Conservation (phyloP, 2,329 filamentous ascomycete species). For the Colletotrichum liriopes region DNA sequence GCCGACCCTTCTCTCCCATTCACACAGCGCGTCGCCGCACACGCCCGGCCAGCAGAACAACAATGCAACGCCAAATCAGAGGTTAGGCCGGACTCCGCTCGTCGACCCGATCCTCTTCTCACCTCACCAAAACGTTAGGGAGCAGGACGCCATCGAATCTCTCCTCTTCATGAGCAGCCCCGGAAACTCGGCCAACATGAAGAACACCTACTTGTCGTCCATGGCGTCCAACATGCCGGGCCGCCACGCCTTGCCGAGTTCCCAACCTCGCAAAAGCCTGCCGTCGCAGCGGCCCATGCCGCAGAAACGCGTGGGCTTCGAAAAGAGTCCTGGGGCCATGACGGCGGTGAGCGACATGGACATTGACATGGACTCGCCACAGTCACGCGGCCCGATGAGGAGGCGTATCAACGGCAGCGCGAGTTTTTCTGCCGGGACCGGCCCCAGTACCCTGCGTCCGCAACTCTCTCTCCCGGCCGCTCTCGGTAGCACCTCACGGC, state of each 20-base stretch:
- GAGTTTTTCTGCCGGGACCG: constrained; percentile 38
- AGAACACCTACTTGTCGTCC: constrained; percentile 66
- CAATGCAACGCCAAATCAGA: constrained; percentile 50
- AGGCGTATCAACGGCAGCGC: constrained; percentile 50
- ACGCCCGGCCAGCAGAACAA: constrained; percentile 39
- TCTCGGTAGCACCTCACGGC: constrained; percentile 57
- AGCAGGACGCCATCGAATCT: constrained; percentile 87
- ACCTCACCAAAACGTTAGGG: constrained; percentile 78
- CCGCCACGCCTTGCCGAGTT: constrained; percentile 61
- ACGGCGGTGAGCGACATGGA: constrained; percentile 65
- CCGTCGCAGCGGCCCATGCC: constrained; percentile 63
- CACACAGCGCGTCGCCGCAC: constrained; percentile 63
- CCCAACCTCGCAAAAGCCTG: constrained; percentile 66
- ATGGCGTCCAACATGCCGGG: constrained; percentile 49
- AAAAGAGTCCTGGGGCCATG: constrained; percentile 59
- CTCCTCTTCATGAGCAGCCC: constrained; percentile 87
- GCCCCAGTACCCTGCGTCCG: constrained; percentile 50
- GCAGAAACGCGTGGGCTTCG: constrained; percentile 65
- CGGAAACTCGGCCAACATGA: constrained; percentile 77
- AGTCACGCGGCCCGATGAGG: constrained; percentile 51
- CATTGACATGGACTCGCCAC: constrained; percentile 53
- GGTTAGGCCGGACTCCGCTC: constrained; percentile 54
- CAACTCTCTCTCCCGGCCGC: constrained; percentile 66
- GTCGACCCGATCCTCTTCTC: constrained; percentile 74
- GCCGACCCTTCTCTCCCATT: constrained; percentile 65